A percentile compares a stretch with the other conserved stretches of the same genome.
Evolutionary conservation across 1,139 yeast genomes (phyloP).

Genomic region (Yamadazyma friedrichii): DNA sequence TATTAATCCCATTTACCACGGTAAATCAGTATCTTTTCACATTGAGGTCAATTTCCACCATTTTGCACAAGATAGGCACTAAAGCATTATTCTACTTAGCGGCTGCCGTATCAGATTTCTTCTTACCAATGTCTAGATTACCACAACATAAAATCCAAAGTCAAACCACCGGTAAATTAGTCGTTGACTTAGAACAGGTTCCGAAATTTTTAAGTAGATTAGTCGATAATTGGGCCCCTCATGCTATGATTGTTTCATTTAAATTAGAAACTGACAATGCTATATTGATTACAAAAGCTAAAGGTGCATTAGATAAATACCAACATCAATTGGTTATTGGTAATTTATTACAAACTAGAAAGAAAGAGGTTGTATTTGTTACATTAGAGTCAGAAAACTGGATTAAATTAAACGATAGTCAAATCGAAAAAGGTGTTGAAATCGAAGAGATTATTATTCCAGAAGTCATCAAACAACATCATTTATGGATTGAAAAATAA

Average conservation of each 20-base stretch:
- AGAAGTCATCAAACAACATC: conserved; percentile 61
- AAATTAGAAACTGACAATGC: conserved; percentile 85
- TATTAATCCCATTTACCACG: conserved; percentile 86
- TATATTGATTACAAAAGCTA: conserved; percentile 73
- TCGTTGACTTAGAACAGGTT: conserved; percentile 88
- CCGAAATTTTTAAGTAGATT: conserved; percentile 88
- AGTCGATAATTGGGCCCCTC: conserved; percentile 93
- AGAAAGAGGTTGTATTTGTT: conserved; percentile 85
- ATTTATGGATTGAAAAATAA: conserved; percentile 49
- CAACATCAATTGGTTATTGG: conserved; percentile 95
- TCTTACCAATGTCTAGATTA: conserved; percentile 77
- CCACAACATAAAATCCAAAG: conserved; percentile 96
- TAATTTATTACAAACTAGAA: conserved; percentile 84
- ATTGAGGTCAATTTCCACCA: conserved; percentile 62
- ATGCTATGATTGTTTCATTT: conserved; percentile 92
- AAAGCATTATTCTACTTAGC: conserved; percentile 82
- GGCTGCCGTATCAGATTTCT: conserved; percentile 97
- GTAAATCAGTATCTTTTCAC: conserved; percentile 93
- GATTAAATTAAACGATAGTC: conserved; percentile 49
- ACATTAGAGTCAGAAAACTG: conserved; percentile 50
- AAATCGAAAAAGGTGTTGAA: conserved; percentile 43
- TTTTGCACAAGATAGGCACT: conserved; percentile 51
- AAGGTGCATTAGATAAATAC: conserved; percentile 75
- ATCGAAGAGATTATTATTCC: conserved; percentile 82
- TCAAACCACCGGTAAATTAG: conserved; percentile 64